Evolutionary conservation across 108 stramenopile species (phyloP).

Genomic region (Fragilariopsis cylindrus): DNA sequence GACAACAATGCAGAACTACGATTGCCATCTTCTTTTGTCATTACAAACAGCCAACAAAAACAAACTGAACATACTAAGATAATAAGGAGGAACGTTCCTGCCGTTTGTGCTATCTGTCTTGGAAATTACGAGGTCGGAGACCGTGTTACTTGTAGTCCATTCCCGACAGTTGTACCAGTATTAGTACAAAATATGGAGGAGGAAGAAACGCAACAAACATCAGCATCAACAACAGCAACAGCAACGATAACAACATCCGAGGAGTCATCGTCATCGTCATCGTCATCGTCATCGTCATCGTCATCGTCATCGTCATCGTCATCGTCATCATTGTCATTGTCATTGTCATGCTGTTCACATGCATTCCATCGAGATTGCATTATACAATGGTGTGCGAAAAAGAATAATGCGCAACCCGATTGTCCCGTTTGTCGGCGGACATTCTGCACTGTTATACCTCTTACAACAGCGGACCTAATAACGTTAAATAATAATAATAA

Average conservation of each 20-base stretch:
- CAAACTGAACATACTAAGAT: constrained; percentile 5
- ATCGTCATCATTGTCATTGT: neutral
- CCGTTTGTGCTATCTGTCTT: constrained; percentile 59
- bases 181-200: no score
- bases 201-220: no score
- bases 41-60: neutral
- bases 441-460: constrained; percentile 36
- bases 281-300: no score
- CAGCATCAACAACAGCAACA: neutral
- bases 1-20: constrained; percentile 12
- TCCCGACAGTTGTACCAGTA: no score
- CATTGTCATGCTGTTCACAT: constrained; percentile 59
- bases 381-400: constrained; percentile 81
- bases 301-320: no score
- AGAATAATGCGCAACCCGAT: constrained; percentile 33
- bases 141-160: constrained; percentile 38
- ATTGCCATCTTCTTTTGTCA: constrained; percentile 1
- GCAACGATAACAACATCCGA: no score
- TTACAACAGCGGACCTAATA: constrained; percentile 16
- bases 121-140: constrained; percentile 46
- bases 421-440: constrained; percentile 64
- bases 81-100: constrained; percentile 30
- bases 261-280: no score
- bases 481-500: neutral
- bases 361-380: constrained; percentile 90